Percentiles rank a stretch among this genome's conserved stretches.
These are phyloP conservation scores for Lactarius vividus DNA, from an alignment of 768 basidiomycete genomes.

Conservation along the genomic window DNA sequence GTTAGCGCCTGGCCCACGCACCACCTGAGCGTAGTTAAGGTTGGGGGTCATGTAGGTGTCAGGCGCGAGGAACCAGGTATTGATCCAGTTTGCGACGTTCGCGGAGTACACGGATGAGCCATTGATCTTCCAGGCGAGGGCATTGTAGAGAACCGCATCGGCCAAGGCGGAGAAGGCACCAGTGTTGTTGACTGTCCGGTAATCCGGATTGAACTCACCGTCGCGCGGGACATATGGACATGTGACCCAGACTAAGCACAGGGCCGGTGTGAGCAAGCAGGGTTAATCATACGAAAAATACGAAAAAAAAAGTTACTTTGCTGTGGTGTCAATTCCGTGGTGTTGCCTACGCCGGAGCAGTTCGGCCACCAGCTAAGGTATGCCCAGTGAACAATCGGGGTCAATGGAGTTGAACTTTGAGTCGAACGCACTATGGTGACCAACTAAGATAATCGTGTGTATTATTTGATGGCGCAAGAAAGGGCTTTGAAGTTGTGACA, in stretches of 20 bases:
- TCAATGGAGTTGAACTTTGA: not conserved
- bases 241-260: slow-evolving; percentile 27
- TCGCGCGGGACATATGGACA: slow-evolving; percentile 36
- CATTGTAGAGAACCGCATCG: slow-evolving; percentile 35
- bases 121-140: slow-evolving; percentile 35
- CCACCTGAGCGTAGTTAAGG: slow-evolving; percentile 24
- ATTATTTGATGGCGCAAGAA: slow-evolving; percentile 7
- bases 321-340: slow-evolving; percentile 33
- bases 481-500: slow-evolving; percentile 31
- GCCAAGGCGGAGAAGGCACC: slow-evolving; percentile 33
- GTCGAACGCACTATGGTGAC: slow-evolving; percentile 23
- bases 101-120: slow-evolving; percentile 31
- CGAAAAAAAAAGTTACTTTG: slow-evolving; percentile 27
- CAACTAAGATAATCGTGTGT: slow-evolving; percentile 27
- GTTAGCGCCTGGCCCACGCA: slow-evolving; percentile 22
- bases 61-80: slow-evolving; percentile 36
- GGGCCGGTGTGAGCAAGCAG: not conserved
- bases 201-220: slow-evolving; percentile 37
- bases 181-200: slow-evolving; percentile 32
- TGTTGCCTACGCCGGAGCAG: slow-evolving; percentile 33
- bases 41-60: slow-evolving; percentile 36
- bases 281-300: not conserved
- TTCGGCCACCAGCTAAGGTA: slow-evolving; percentile 31
- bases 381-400: not conserved
- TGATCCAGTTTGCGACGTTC: slow-evolving; percentile 29